These are phyloP conservation scores for Daldinia grandis DNA, from an alignment of 495 filamentous ascomycete genomes.

Conservation along the genomic window DNA sequence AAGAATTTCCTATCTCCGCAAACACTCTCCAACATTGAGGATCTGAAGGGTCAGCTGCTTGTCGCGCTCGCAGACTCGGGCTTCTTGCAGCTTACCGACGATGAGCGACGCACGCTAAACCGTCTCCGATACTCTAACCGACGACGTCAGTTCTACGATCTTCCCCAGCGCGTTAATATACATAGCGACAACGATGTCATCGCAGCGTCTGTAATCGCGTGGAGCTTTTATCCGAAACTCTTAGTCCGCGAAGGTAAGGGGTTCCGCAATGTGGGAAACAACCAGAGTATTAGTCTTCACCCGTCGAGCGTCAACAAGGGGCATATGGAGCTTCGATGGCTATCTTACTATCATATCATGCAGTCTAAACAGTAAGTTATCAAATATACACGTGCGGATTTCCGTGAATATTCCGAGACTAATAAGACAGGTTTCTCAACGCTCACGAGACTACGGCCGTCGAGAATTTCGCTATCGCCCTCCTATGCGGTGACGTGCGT, in stretches of 20 bases:
- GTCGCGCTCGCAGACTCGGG: constrained; percentile 83
- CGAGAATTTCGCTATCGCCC: constrained; percentile 79
- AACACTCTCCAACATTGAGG: constrained; percentile 88
- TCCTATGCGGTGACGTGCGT: constrained; percentile 87
- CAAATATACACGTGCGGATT: neutral
- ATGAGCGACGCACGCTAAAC: constrained; percentile 72
- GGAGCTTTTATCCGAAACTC: constrained; percentile 95
- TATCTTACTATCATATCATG: constrained; percentile 97
- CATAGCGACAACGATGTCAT: constrained; percentile 82
- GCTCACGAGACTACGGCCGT: constrained; percentile 88
- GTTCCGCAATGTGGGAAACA: constrained; percentile 89
- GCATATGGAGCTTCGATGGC: constrained; percentile 71
- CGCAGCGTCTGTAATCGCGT: constrained; percentile 80
- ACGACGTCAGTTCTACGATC: constrained; percentile 77
- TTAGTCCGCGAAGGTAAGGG: constrained; percentile 86
- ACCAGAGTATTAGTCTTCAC: constrained; percentile 84
- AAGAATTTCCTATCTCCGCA: constrained; percentile 90
- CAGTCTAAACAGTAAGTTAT: constrained; percentile 75
- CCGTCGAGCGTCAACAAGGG: constrained; percentile 87
- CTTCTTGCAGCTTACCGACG: constrained; percentile 73
- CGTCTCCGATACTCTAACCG: constrained; percentile 58
- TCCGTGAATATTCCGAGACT: constrained; percentile 1
- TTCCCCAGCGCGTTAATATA: constrained; percentile 74
- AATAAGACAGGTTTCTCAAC: constrained; percentile 69
- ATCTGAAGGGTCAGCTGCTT: constrained; percentile 89